These are phyloP conservation scores for Microdochium paspali DNA, from an alignment of 2,329 filamentous ascomycete species.

Conservation along the genomic window DNA sequence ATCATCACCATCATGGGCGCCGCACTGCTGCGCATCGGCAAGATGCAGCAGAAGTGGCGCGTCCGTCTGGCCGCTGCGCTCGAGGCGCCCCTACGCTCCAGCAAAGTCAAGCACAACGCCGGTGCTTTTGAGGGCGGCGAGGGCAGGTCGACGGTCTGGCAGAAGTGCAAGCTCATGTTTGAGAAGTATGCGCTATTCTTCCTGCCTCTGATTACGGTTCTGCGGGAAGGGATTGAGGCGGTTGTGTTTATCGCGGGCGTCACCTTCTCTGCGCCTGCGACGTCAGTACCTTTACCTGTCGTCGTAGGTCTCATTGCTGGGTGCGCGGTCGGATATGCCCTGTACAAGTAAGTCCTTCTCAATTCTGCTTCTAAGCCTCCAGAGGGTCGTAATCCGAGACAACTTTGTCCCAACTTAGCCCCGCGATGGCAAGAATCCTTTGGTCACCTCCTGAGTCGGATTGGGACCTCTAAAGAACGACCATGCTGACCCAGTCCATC, in stretches of 20 bases:
- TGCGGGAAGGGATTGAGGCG: slow-evolving; percentile 78
- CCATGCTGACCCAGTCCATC: slow-evolving; percentile 3
- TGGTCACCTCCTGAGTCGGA: too few species aligned
- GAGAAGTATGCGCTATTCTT: slow-evolving; percentile 83
- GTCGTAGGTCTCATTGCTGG: slow-evolving; percentile 64
- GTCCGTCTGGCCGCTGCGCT: slow-evolving; percentile 67
- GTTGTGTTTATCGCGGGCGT: slow-evolving; percentile 87
- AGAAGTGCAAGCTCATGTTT: slow-evolving; percentile 49
- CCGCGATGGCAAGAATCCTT: too few species aligned
- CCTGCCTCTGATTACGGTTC: slow-evolving; percentile 78
- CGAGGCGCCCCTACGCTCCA: slow-evolving; percentile 23
- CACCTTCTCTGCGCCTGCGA: slow-evolving; percentile 64
- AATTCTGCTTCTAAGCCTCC: neutral
- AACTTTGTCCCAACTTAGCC: too few species aligned
- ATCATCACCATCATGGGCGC: slow-evolving; percentile 79
- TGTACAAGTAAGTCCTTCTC: slow-evolving; percentile 64
- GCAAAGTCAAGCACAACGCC: too few species aligned
- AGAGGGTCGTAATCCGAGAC: too few species aligned
- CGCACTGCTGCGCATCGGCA: slow-evolving; percentile 70
- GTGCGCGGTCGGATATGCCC: slow-evolving; percentile 55
- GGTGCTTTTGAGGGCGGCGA: neutral
- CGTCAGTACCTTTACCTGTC: slow-evolving; percentile 68
- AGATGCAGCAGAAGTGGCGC: slow-evolving; percentile 82
- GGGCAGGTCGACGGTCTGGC: neutral
- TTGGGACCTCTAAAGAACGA: too few species aligned